Evolutionary conservation across 2,329 filamentous ascomycete species (phyloP), one percentile per base, ranked within the genome.

Genomic region (Stachybotrys chartarum): DNA sequence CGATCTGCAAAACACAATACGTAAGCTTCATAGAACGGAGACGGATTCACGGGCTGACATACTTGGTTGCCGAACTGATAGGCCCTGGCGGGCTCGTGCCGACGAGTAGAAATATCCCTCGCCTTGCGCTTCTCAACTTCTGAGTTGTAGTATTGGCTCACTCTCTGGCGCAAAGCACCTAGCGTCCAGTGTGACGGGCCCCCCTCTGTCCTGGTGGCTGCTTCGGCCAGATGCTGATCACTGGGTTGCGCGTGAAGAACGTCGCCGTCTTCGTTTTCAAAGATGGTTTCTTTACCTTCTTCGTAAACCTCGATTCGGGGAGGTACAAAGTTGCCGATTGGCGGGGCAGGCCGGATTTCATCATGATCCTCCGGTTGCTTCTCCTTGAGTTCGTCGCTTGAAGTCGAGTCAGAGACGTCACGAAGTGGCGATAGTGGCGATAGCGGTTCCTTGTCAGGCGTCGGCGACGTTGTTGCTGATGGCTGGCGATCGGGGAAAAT

Each of bases 251-350:
- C 82, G 17, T 83, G 83, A 6, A 97, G 68, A 3, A 97, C 92
- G 54, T 97, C 92, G 7, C 93, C 93, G 56, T 96, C 87, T 59
- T 86, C 78, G 63, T 96, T 88, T 70, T 97, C 93, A 55, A 95
- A 84, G 7, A 97, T 75, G 45, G 94, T 81, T 24, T 95, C 72
- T 54, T 86, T 70, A 1, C 92, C 91, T 72, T 97, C 91, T 60
- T 92, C 83, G 61, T 87, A 97, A 0, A 92, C 80, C 58, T 95
- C 84, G 10, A 90, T 69, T 30, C 71, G 65, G 3, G 64, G 62
- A 52, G 59, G 68, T 17, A n/a, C 17, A 7, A n/a, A 51, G 30
- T 31, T 48, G 30, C 17, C 45, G 39, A 1, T 55, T 10, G 35
- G 35, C 60, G 50, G 58, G 7, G 52, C 55, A 16, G 51, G 54